Evolutionary conservation across 2,329 filamentous ascomycete genomes (phyloP), one percentile per base, ranked within the genome.

Genomic region (Clarireedia monteithiana): DNA sequence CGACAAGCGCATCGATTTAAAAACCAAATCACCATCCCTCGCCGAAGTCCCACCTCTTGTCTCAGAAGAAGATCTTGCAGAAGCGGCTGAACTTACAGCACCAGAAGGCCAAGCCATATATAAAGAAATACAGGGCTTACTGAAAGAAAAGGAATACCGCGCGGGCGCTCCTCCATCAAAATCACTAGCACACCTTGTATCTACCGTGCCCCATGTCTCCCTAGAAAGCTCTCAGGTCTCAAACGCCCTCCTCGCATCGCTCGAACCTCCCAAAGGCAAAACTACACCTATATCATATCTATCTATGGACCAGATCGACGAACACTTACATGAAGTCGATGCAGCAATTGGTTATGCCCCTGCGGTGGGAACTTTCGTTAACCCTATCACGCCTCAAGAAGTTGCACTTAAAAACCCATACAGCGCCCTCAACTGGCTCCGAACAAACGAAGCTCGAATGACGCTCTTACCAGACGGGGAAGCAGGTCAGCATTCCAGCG

Each of bases 351-450:
- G 68, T 53, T 66, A 67, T 24, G 69, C 57, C 48, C 67, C 52
- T 2, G 45, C 57, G 17, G 42, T 59, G 4, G 51, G 63, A 67
- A 69, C 63, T 66, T 65, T 57, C 56, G 68, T 44, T 71, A 64
- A 72, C 66, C 62, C 70, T 69, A 59, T 63, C 23, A 67, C 56
- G 73, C 70, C 42, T 68, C 75, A 72, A 68, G 78, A 81, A 56
- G 69, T 79, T 50, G 77, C 79, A 27, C 71, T 90, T 24, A 81
- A 81, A 51, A 97, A 97, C 69, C 91, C 91, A 0, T 88, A 90
- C 44, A 95, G 89, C 58, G 91, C 96, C 3, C 95, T 95, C 74
- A 96, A 95, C 71, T 99, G 94, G 94, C 81, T 99, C 12, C 82
- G 89, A 60, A 85, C 89, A 68, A 80, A 96, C 71, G 85, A 89